Evolutionary conservation across 176 grass and related monocot genomes (phyloP), one percentile per base, ranked within the genome.

Genomic region (Areca catechu): DNA sequence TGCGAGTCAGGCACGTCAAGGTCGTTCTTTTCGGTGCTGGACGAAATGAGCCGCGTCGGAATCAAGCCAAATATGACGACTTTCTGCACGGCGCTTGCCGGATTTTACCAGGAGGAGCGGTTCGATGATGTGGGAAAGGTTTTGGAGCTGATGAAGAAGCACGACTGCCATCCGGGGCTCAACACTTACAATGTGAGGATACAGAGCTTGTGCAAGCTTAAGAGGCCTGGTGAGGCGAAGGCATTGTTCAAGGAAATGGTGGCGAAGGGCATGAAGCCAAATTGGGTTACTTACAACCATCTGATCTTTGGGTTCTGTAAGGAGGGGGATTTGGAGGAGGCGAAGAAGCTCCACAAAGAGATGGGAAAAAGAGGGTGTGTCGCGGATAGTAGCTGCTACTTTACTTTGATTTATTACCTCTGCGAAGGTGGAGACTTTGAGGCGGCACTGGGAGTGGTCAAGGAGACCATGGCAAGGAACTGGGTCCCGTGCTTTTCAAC

Each of bases 11-110:
- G 83, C 25, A 88, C 80, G 43, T 84, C 67, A 24, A 69, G 83
- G 20, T 96, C 92, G 5, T 87, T 96, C 78, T 90, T 80, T 68
- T 96, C 86, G 9, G 56, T 96, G 61, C 71, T 96, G 2, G 86
- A 90, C 6, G 80, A 96, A 71, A 96, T 96, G 92, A 60, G 73
- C 74, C 75, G 79, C 56, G 50, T 60, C 34, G 75, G 77, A 0
- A 50, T 90, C 51, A 80, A 82, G 68, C 80, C 92, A 0, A 75
- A 77, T 28, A 49, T 71, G 50, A 74, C 77, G 20, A 96, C 83
- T 7, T 96, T 88, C 71, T 76, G 49, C 73, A 82, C 17, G 4
- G 86, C 86, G 0, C 69, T 96, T 2, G 50, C 68, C 25, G 92
- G 92, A 7, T 96, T 96, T 54, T 90, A 90, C 77, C 76, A 69